Conservation (phyloP, 176 grass and related monocot species). For the Neostapfia colusana region DNA sequence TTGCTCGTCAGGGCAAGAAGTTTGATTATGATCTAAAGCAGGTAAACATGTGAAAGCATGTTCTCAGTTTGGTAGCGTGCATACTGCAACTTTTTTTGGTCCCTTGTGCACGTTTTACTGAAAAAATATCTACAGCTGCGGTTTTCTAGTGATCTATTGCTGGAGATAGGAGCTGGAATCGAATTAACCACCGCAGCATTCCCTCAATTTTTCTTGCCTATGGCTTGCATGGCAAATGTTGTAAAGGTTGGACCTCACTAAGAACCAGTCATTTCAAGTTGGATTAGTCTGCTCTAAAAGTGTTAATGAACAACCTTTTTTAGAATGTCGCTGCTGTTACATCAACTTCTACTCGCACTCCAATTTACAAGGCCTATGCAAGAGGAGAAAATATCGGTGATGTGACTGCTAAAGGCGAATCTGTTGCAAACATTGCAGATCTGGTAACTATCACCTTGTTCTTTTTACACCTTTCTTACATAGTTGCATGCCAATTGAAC, state of each 20-base stretch:
- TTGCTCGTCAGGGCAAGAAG: conserved; percentile 96
- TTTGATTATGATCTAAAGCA: conserved; percentile 99
- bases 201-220: conserved; percentile 95
- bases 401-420: conserved; percentile 99
- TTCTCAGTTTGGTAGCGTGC: background rate
- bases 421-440: conserved; percentile 91
- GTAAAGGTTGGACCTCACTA: conserved; percentile 59
- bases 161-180: conserved; percentile 97
- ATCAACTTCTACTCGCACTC: conserved; percentile 93
- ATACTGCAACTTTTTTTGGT: background rate
- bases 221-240: conserved; percentile 94
- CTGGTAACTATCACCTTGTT: conserved; percentile 65
- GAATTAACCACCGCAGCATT: conserved; percentile 86
- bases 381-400: conserved; percentile 99
- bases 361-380: conserved; percentile 98
- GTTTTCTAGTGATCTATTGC: conserved; percentile 85
- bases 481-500: background rate
- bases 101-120: background rate
- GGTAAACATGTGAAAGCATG: conserved; percentile 43
- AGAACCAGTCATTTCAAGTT: conserved; percentile 7
- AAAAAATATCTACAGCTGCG: conserved; percentile 62
- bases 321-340: conserved; percentile 95
- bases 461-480: conserved; percentile 5
- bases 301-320: conserved; percentile 17
- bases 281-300: conserved; percentile 25